These are phyloP conservation scores for Penicillium sp. DNA, from an alignment of 2,329 filamentous ascomycete genomes.

Conservation along the genomic window DNA sequence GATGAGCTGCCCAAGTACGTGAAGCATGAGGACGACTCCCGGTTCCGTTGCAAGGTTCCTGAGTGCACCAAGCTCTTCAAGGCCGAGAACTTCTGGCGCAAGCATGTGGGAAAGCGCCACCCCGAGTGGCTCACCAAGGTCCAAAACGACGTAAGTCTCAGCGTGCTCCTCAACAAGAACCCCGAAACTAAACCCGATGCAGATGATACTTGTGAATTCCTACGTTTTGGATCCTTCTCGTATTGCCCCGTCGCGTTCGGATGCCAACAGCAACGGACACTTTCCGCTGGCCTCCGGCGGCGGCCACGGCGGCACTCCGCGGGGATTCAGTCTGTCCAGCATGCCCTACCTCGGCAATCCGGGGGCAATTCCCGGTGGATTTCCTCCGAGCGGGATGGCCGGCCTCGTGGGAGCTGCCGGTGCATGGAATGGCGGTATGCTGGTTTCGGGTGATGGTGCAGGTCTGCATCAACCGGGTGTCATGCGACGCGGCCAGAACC, in stretches of 20 bases:
- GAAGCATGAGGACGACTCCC: conserved; percentile 96
- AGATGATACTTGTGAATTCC: conserved; percentile 87
- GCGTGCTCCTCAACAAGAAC: neutral
- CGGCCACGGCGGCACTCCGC: conserved; percentile 75
- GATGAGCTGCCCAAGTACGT: conserved; percentile 84
- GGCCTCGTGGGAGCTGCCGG: conserved; percentile 34
- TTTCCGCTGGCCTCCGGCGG: conserved; percentile 80
- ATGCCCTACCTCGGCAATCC: conserved; percentile 56
- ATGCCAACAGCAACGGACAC: conserved; percentile 93
- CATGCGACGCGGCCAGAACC: conserved; percentile 64
- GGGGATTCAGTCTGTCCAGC: conserved; percentile 82
- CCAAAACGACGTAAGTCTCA: conserved; percentile 71
- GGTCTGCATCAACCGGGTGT: conserved; percentile 59
- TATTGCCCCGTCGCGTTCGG: conserved; percentile 87
- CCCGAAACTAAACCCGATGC: conserved; percentile 9
- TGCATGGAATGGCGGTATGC: conserved; percentile 31
- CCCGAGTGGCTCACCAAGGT: conserved; percentile 78
- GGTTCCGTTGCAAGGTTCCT: conserved; percentile 93
- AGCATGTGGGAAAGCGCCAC: conserved; percentile 96
- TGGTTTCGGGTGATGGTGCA: conserved; percentile 41
- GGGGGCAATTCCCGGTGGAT: conserved; percentile 39
- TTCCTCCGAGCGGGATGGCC: conserved; percentile 34
- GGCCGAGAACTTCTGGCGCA: conserved; percentile 93
- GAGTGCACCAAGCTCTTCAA: conserved; percentile 98
- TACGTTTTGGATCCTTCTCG: conserved; percentile 94